Conservation (phyloP, 306 rosid genomes). For the Trichosanthes cucumerina region DNA sequence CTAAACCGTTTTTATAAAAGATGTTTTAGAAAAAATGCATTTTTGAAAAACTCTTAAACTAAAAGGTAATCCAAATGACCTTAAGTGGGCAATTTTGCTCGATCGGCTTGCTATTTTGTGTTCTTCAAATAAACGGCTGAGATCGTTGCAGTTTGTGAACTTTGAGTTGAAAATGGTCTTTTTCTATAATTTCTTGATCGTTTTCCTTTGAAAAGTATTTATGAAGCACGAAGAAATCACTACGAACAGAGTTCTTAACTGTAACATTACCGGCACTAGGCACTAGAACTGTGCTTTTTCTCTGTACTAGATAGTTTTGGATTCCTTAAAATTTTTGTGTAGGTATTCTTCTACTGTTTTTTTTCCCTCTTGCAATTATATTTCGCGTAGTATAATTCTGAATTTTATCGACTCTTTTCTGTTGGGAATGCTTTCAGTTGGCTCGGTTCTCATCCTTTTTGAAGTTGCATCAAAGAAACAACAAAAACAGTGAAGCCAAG, state of each 20-base stretch:
- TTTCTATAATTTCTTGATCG: neutral
- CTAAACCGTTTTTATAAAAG: too few relatives aligned
- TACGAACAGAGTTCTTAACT: neutral
- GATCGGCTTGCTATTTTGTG: too few relatives aligned
- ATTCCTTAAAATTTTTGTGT: neutral
- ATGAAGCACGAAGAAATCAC: neutral
- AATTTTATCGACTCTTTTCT: neutral
- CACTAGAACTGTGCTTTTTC: neutral
- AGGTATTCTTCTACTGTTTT: neutral
- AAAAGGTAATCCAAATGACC: too few relatives aligned
- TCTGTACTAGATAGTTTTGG: neutral
- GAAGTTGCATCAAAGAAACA: neutral
- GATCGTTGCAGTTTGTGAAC: neutral
- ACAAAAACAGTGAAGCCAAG: constrained; percentile 1
- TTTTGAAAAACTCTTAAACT: too few relatives aligned
- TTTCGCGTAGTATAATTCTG: neutral
- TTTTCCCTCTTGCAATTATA: neutral
- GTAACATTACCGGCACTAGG: neutral
- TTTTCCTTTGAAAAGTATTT: neutral
- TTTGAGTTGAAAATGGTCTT: neutral
- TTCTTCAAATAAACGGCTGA: too few relatives aligned
- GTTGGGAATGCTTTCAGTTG: constrained; percentile 1
- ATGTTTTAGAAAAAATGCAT: too few relatives aligned
- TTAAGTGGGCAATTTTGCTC: too few relatives aligned
- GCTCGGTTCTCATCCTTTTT: neutral